phyloP scores from a whole-genome alignment of 2,329 filamentous ascomycete species.

The Penicillium frequentans region DNA sequence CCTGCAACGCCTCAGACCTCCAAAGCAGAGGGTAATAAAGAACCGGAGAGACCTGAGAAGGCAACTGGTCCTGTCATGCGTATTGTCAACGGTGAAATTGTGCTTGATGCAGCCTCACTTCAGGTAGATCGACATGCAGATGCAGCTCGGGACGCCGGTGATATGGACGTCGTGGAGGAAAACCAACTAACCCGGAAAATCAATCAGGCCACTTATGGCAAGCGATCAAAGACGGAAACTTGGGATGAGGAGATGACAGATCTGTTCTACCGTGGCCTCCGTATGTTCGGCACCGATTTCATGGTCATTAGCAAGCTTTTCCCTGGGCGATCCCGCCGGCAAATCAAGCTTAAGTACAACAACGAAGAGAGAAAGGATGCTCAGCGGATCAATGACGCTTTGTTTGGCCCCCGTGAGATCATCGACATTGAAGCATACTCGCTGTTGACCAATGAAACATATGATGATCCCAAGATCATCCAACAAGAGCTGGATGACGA shows the following conservation, averaged over 20 bases:
- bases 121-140: conserved; percentile 58
- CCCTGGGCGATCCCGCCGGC: conserved; percentile 57
- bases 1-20: conserved; percentile 26
- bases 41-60: conserved; percentile 8
- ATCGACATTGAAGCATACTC: conserved; percentile 48
- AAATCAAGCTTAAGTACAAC: conserved; percentile 64
- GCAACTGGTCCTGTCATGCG: conserved; percentile 49
- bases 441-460: conserved; percentile 47
- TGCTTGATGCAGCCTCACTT: conserved; percentile 53
- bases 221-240: conserved; percentile 51
- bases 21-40: not conserved
- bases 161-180: conserved; percentile 47
- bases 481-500: conserved; percentile 46
- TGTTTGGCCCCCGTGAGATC: conserved; percentile 47
- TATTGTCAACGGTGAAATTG: conserved; percentile 59
- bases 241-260: conserved; percentile 62
- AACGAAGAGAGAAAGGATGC: conserved; percentile 61
- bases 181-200: conserved; percentile 49
- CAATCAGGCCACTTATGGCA: conserved; percentile 48
- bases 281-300: conserved; percentile 66
- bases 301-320: conserved; percentile 65
- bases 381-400: conserved; percentile 51
- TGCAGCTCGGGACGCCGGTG: conserved; percentile 49
- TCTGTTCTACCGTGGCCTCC: conserved; percentile 61
- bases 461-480: conserved; percentile 42